Percentiles rank a stretch among this genome's conserved stretches.
phyloP scores from a whole-genome alignment of 139 green algal species.

The Chlorella sp. region DNA sequence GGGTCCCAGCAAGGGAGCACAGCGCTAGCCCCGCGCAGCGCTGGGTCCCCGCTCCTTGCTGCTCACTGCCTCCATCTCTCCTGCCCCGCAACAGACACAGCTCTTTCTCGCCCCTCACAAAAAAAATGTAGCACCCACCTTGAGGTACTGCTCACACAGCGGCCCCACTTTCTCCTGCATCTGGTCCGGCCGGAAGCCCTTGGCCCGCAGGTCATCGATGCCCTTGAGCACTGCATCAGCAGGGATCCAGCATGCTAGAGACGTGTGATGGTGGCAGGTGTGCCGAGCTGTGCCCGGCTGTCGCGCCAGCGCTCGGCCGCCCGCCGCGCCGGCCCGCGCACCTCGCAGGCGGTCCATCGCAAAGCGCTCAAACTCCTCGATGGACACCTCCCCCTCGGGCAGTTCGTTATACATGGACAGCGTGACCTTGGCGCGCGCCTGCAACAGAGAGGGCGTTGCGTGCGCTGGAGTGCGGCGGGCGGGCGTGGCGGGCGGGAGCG shows the following conservation, averaged over 20 bases:
- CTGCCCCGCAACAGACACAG: no score
- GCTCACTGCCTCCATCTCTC: no score
- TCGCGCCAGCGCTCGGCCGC: background rate
- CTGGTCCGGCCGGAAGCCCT: constrained; percentile 61
- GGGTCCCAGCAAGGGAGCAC: no score
- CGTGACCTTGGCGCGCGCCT: constrained; percentile 3
- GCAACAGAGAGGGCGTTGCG: no score
- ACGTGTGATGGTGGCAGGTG: background rate
- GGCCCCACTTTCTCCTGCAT: constrained; percentile 46
- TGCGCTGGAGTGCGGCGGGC: no score
- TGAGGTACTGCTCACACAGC: constrained; percentile 56
- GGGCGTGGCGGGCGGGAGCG: no score
- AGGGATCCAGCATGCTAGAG: background rate
- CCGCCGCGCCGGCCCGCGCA: no score
- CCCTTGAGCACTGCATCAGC: constrained; percentile 79
- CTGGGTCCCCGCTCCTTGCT: no score
- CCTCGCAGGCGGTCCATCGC: constrained; percentile 86
- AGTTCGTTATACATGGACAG: constrained; percentile 75
- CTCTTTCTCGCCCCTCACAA: no score
- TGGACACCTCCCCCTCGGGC: constrained; percentile 71
- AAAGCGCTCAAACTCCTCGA: constrained; percentile 95
- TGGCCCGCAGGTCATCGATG: constrained; percentile 81
- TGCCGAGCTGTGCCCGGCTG: no score
- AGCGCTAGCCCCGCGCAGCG: no score
- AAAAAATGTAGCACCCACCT: constrained; percentile 22